Base-by-base conservation (phyloP, 192 early-diverging fungal species). In the Coemansia erecta region DNA sequence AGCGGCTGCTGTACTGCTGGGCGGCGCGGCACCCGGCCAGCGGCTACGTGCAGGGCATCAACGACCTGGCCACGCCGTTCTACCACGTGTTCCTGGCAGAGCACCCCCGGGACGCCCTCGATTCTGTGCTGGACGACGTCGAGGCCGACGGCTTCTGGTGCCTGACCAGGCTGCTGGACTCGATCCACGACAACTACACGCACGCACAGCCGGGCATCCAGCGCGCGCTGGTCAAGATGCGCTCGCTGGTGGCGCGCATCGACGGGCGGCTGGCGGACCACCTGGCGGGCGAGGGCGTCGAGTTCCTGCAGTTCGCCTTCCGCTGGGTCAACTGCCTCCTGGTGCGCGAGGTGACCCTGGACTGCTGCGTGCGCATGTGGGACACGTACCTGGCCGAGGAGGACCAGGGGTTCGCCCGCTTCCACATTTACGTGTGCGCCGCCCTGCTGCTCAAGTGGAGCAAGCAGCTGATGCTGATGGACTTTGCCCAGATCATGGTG, bases 311-410 rank as follows among this genome's bases (percentile, higher is more conserved):
- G 75, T 98, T 99, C 82, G 92, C 97, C 8, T 99, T 98, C 68
- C 85, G 97, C 49, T 99, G 97, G 97, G 95, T 98, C 87, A 99
- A 99, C 79, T 99, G 97, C 73, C 66, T 99, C 28, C 72, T 99
- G 61, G 95, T 98, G 94, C 86, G 97, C 43, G 97, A 99, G 72
- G 73, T 99, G 40, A 86, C 89, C 22, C 74, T 98, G 4, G 75
- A 82, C 50, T 89, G 85, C 63, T 97, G 87, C 3, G 90, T 99
- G 43, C 88, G 97, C 23, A 97, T 99, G 92, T 99, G 97, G 97
- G 97, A 99, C 65, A 95, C 95, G 39, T 99, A 98, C 68, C 69
- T 94, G 64, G 90, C 73, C 35, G 35, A 37, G 4, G 79, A 81
- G 50, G 59, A 61, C 28, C 66, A 76, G 28, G 79, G 79, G 4